Conservation (phyloP, 2,329 filamentous ascomycete species). For the Stemphylium lycopersici region DNA sequence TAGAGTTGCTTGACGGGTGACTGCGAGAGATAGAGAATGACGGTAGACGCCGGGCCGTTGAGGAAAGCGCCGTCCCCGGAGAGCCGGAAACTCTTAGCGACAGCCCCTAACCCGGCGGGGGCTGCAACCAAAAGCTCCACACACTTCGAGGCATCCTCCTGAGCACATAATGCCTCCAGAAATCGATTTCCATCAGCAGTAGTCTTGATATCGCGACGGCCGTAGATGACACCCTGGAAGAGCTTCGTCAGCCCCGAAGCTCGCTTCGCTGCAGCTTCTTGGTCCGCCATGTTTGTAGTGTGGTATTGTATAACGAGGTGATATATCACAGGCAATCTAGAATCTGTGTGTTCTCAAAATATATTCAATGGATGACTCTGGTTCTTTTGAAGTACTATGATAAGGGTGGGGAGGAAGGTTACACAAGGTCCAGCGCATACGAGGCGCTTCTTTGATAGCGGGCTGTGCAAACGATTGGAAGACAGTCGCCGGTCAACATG, state of each 20-base stretch:
- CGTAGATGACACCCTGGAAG: constrained; percentile 50
- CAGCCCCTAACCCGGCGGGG: constrained; percentile 32
- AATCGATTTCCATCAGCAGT: constrained; percentile 53
- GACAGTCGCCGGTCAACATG: constrained; percentile 12
- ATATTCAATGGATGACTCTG: neutral
- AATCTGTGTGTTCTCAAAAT: neutral
- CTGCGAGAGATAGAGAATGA: constrained; percentile 50
- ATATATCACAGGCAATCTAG: neutral
- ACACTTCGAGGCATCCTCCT: constrained; percentile 51
- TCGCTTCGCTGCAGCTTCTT: constrained; percentile 31
- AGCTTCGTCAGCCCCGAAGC: constrained; percentile 45
- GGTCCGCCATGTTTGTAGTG: constrained; percentile 20
- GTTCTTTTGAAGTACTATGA: constrained; percentile 1
- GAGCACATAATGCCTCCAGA: constrained; percentile 55
- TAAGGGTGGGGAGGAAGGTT: neutral
- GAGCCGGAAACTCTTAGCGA: constrained; percentile 54
- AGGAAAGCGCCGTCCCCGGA: constrained; percentile 54
- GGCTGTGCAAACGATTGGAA: constrained; percentile 38
- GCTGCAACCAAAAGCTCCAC: constrained; percentile 44
- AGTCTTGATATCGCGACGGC: constrained; percentile 48
- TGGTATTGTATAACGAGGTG: neutral
- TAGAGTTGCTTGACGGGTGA: constrained; percentile 57
- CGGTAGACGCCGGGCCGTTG: constrained; percentile 44
- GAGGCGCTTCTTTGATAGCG: constrained; percentile 12
- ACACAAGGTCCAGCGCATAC: constrained; percentile 14